These are phyloP conservation scores for Citrullus amarus DNA, from an alignment of 306 rosid species.

Conservation along the genomic window DNA sequence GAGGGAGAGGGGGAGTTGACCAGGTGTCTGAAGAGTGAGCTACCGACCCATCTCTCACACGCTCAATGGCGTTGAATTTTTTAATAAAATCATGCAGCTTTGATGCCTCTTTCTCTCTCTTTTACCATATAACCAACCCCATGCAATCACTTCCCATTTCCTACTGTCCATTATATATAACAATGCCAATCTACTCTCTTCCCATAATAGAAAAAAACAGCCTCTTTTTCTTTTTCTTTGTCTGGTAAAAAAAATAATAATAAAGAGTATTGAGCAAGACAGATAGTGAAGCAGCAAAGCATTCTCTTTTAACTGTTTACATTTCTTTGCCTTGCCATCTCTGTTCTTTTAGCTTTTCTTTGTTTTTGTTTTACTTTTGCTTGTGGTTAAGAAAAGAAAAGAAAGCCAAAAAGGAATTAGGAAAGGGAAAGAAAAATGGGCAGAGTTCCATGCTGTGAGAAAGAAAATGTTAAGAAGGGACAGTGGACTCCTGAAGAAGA, in stretches of 20 bases:
- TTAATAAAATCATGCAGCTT: constrained; percentile 89
- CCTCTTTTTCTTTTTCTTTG: constrained; percentile 7
- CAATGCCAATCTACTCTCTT: constrained; percentile 11
- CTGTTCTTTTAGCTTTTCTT: background rate
- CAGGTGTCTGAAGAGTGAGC: constrained; percentile 95
- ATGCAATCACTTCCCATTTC: constrained; percentile 14
- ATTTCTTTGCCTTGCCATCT: background rate
- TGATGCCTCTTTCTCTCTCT: constrained; percentile 37
- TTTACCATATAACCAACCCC: constrained; percentile 20
- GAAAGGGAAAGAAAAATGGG: constrained; percentile 39
- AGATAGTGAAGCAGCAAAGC: constrained; percentile 7
- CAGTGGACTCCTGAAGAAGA: constrained; percentile 98
- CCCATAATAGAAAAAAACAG: constrained; percentile 3
- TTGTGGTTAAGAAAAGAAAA: constrained; percentile 1
- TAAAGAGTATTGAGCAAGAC: background rate
- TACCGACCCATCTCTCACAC: constrained; percentile 81
- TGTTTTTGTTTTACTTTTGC: background rate
- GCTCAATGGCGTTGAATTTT: constrained; percentile 94
- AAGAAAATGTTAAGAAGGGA: constrained; percentile 70
- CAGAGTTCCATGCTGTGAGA: constrained; percentile 81
- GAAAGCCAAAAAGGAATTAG: background rate
- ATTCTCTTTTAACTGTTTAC: constrained; percentile 7
- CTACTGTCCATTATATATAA: constrained; percentile 48
- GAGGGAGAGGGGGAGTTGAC: constrained; percentile 53
- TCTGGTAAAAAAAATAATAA: background rate